A percentile compares a stretch with the other conserved stretches of the same genome.
Evolutionary conservation across 345 rosid genomes (phyloP).

Genomic region (Excoecaria cochinchinensis): DNA sequence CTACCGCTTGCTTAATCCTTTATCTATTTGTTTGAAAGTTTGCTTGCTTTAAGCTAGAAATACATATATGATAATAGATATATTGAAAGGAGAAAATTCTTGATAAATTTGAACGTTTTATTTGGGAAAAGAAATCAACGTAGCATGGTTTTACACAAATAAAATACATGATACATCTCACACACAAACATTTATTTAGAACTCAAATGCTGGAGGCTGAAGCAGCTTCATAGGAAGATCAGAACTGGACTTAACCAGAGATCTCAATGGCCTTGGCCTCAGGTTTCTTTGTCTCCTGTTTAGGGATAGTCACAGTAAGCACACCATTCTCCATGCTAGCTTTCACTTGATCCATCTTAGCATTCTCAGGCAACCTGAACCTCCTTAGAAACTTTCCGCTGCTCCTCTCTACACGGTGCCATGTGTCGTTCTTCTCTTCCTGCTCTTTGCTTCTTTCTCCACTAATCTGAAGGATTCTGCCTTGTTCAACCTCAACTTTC

Average conservation of each 20-base stretch:
- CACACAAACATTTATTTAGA: not conserved
- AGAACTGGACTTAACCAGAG: slow-evolving; percentile 7
- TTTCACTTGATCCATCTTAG: slow-evolving; percentile 25
- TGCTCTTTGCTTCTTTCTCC: slow-evolving; percentile 29
- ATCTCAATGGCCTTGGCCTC: slow-evolving; percentile 22
- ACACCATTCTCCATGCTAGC: slow-evolving; percentile 29
- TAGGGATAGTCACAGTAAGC: slow-evolving; percentile 25
- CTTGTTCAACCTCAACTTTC: slow-evolving; percentile 30
- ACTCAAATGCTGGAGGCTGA: not conserved
- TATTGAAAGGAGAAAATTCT: not conserved
- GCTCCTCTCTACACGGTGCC: slow-evolving; percentile 27
- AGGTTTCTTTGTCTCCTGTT: slow-evolving; percentile 22
- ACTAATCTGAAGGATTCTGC: slow-evolving; percentile 24
- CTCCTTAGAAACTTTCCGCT: slow-evolving; percentile 13
- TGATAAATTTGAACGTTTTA: not conserved
- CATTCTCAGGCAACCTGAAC: slow-evolving; percentile 28
- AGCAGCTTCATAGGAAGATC: not conserved
- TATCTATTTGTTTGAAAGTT: too few species aligned
- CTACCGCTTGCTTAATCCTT: not conserved
- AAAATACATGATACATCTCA: not conserved
- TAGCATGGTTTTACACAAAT: not conserved
- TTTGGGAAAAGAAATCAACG: not conserved
- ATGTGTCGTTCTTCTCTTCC: slow-evolving; percentile 23
- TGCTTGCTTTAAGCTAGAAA: not conserved
- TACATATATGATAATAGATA: not conserved